phyloP scores from a whole-genome alignment of 106 monocot genomes.

The Phalaenopsis equestris region DNA sequence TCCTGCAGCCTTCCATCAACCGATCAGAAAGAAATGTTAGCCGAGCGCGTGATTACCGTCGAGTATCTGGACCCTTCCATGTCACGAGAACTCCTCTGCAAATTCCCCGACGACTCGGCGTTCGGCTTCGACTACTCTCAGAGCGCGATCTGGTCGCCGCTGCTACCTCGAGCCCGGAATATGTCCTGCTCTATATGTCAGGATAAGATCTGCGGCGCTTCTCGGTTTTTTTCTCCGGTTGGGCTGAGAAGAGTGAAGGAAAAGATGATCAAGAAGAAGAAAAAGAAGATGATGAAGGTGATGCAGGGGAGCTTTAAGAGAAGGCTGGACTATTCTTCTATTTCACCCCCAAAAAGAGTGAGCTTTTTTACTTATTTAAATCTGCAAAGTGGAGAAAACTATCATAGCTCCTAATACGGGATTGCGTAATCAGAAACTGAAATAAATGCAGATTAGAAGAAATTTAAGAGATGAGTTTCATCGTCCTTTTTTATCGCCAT shows the following conservation, averaged over 20 bases:
- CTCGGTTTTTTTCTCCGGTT: neutral
- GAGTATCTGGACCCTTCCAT: constrained; percentile 83
- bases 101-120: constrained; percentile 79
- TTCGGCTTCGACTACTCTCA: constrained; percentile 91
- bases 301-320: constrained; percentile 4
- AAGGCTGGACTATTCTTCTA: constrained; percentile 19
- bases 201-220: neutral
- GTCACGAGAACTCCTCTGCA: constrained; percentile 65
- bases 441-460: neutral
- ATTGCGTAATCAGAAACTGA: too few relatives aligned
- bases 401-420: too few relatives aligned
- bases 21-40: neutral
- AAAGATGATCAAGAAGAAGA: constrained; percentile 12
- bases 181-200: neutral
- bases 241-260: neutral
- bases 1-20: neutral
- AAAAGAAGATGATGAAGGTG: constrained; percentile 16
- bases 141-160: constrained; percentile 91
- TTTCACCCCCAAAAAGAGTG: constrained; percentile 18
- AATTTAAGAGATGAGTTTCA: neutral
- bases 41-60: constrained; percentile 68
- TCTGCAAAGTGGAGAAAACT: too few relatives aligned
- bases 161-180: constrained; percentile 29
- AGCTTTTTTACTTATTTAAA: neutral
- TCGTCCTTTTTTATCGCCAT: neutral